phyloP scores from a whole-genome alignment of 2,329 filamentous ascomycete genomes.

The Thermothelomyces thermophilus region DNA sequence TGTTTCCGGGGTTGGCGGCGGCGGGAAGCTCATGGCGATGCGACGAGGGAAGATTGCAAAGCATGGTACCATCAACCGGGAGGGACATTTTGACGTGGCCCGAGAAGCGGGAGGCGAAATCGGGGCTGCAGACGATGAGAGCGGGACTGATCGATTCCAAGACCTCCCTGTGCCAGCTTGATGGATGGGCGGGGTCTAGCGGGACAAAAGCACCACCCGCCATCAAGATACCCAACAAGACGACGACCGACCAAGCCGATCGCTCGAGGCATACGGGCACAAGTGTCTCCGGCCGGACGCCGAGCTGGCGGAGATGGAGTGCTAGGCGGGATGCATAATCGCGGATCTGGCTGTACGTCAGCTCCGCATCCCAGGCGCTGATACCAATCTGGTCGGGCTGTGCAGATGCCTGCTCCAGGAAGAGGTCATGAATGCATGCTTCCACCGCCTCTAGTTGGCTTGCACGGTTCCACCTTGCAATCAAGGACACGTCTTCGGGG shows the following conservation, averaged over 20 bases:
- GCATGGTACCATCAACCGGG: slow-evolving; percentile 8
- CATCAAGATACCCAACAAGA: slow-evolving; percentile 26
- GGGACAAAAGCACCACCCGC: slow-evolving; percentile 28
- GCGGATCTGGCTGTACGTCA: slow-evolving; percentile 23
- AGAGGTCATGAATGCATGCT: slow-evolving; percentile 20
- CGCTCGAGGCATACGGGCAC: slow-evolving; percentile 27
- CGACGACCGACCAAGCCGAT: slow-evolving; percentile 21
- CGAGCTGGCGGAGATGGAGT: slow-evolving; percentile 14
- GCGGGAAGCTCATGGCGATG: too few species aligned
- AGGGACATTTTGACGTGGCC: slow-evolving; percentile 4
- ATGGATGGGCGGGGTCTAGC: slow-evolving; percentile 25
- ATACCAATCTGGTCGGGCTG: slow-evolving; percentile 14
- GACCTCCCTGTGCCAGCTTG: slow-evolving; percentile 17
- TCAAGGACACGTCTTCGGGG: slow-evolving; percentile 17
- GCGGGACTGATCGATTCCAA: slow-evolving; percentile 11
- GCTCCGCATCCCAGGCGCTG: slow-evolving; percentile 23
- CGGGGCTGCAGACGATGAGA: slow-evolving; percentile 21
- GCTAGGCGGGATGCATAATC: slow-evolving; percentile 20
- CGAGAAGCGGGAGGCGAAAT: slow-evolving; percentile 16
- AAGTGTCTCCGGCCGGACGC: slow-evolving; percentile 20
- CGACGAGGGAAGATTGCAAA: slow-evolving; percentile 5
- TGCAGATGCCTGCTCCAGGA: slow-evolving; percentile 12
- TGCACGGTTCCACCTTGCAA: slow-evolving; percentile 19
- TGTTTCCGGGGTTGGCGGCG: slow-evolving; percentile 1
- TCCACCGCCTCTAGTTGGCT: slow-evolving; percentile 8